A percentile compares a stretch with the other conserved stretches of the same genome.
phyloP scores from a whole-genome alignment of 176 grass and related monocot genomes.

The Aegilops umbellulata region DNA sequence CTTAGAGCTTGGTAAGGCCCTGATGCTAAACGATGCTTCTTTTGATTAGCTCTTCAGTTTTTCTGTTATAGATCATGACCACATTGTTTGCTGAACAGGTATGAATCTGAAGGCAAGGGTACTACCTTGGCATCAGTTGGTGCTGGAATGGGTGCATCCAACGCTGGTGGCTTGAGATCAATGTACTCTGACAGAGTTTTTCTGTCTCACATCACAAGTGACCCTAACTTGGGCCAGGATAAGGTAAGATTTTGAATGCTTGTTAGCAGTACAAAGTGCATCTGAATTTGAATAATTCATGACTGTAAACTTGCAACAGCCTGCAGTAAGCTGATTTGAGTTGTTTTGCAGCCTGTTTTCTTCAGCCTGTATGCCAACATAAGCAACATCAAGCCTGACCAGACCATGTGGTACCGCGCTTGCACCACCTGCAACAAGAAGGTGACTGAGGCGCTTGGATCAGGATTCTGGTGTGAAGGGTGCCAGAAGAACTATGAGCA shows the following conservation, averaged over 20 bases:
- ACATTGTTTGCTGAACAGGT: conserved; percentile 48
- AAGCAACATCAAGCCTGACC: conserved; percentile 85
- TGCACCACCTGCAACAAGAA: conserved; percentile 98
- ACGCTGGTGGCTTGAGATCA: conserved; percentile 51
- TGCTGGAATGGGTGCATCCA: conserved; percentile 52
- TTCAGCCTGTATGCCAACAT: conserved; percentile 71
- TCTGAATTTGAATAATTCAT: not conserved
- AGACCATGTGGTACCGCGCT: conserved; percentile 95
- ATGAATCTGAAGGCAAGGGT: conserved; percentile 80
- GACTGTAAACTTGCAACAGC: not conserved
- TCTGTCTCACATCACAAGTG: conserved; percentile 74
- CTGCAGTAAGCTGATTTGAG: not conserved
- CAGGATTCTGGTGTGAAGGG: conserved; percentile 88
- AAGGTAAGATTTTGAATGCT: conserved; percentile 47
- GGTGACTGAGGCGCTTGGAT: conserved; percentile 66
- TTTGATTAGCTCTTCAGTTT: not conserved
- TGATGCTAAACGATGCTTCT: not conserved
- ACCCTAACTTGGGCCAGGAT: conserved; percentile 76
- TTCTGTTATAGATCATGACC: not conserved
- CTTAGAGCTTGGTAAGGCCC: conserved; percentile 60
- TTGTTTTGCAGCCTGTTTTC: conserved; percentile 61
- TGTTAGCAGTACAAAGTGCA: not conserved
- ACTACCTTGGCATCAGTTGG: conserved; percentile 65
- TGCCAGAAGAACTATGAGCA: conserved; percentile 78
- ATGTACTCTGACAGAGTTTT: conserved; percentile 92